Base-by-base conservation (phyloP, 2,329 filamentous ascomycete species). In the Arthrobotrys entomopaga region DNA sequence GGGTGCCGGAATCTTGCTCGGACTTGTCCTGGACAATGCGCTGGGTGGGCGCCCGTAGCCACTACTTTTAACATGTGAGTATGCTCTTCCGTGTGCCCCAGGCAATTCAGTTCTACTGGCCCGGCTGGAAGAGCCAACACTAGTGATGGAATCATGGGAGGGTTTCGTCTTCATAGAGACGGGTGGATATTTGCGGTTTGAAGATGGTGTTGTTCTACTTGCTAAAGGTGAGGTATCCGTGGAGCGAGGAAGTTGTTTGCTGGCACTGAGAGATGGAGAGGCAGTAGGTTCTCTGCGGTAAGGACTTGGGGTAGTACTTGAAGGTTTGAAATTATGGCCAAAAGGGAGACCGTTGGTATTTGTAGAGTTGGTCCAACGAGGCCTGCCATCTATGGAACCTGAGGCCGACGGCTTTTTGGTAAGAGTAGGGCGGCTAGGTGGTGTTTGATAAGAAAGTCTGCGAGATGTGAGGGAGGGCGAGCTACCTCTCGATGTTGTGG, bases 331-430 rank as follows among this genome's bases (percentile, higher is more conserved):
- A 80, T 87, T 87, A 80, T 90, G 88, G 24, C 89, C 88, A n/a
- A 87, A 86, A 34, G 89, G 85, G n/a, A 88, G 83, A 74, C 88
- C 86, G 5, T 82, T 82, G 3, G 87, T 86, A 78, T 90, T 92
- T 4, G 88, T 87, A 29, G 88, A 90, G 10, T 79, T 79, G 79
- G 89, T 94, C 91, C 91, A 95, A 69, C 88, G 86, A 2, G 91
- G 91, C 58, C 90, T 87, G 66, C 86, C 84, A 67, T 86, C 82
- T 19, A 80, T 80, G 38, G 82, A 79, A 16, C 80, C 81, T 5
- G 81, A 80, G 15, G 82, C 81, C 1, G 81, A 80, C 4, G 82
- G 81, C 71, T 82, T 83, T 22, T 78, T 77, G 40, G 79, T 77
- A 22, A 79, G 76, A 3, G 79, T 79, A 0, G 79, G 77, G 24